phyloP scores from a whole-genome alignment of 441 rosid species.

The Theobroma grandiflorum region DNA sequence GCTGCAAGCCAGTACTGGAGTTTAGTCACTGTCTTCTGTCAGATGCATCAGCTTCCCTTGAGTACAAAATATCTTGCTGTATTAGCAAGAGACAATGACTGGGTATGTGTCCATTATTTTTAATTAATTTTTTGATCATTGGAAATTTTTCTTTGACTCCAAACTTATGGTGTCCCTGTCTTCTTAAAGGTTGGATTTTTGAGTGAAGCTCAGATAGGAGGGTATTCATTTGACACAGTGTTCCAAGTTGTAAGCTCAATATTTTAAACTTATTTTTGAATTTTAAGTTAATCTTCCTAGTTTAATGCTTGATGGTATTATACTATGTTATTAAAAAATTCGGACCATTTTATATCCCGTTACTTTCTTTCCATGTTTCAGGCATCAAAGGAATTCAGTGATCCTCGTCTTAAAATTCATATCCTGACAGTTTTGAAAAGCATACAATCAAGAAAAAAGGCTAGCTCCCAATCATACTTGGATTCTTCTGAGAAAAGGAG shows the following conservation, averaged over 20 bases:
- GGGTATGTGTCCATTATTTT: conserved; percentile 68
- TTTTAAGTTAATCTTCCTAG: conserved; percentile 19
- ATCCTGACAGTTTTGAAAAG: conserved; percentile 84
- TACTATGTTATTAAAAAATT: conserved; percentile 12
- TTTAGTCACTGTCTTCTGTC: conserved; percentile 91
- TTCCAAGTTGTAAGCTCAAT: conserved; percentile 73
- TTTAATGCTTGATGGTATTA: conserved; percentile 21
- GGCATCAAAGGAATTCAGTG: conserved; percentile 93
- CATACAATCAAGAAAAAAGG: conserved; percentile 80
- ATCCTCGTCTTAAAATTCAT: conserved; percentile 91
- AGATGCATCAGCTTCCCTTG: conserved; percentile 90
- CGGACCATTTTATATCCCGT: conserved; percentile 21
- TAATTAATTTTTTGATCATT: conserved; percentile 24
- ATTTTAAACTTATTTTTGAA: conserved; percentile 19
- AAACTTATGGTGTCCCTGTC: conserved; percentile 42
- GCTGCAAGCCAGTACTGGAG: conserved; percentile 93
- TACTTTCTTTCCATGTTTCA: conserved; percentile 44
- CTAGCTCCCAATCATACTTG: conserved; percentile 56
- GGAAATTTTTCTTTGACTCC: conserved; percentile 20
- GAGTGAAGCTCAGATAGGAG: conserved; percentile 98
- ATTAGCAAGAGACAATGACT: conserved; percentile 98
- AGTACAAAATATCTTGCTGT: conserved; percentile 95
- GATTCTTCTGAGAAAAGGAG: conserved; percentile 55
- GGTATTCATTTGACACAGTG: conserved; percentile 86
- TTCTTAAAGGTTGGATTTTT: conserved; percentile 91